These are phyloP conservation scores for Taxawa tesnikishii DNA, from an alignment of 2,329 filamentous ascomycete genomes.

Conservation along the genomic window DNA sequence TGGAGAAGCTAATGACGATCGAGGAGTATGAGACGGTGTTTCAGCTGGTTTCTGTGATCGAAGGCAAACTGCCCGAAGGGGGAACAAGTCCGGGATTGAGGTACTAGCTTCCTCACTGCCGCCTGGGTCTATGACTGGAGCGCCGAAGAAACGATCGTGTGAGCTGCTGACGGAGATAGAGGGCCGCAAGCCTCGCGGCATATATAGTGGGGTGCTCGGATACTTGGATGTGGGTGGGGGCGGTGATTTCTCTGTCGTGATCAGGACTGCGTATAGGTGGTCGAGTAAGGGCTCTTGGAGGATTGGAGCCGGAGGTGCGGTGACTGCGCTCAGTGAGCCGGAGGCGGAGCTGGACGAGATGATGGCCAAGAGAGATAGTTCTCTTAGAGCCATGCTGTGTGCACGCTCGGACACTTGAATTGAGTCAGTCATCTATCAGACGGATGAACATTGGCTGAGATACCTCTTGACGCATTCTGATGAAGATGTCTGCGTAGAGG, in stretches of 20 bases:
- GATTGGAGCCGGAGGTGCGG: slow-evolving; percentile 79
- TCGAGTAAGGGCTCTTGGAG: slow-evolving; percentile 56
- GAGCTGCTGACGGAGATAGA: slow-evolving; percentile 67
- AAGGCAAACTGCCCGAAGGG: slow-evolving; percentile 43
- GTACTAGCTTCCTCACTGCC: slow-evolving; percentile 69
- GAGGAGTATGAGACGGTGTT: slow-evolving; percentile 88
- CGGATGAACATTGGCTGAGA: no score
- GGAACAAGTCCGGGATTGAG: slow-evolving; percentile 51
- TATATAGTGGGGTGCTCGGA: slow-evolving; percentile 83
- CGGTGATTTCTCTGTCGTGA: slow-evolving; percentile 86
- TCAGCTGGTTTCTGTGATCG: slow-evolving; percentile 80
- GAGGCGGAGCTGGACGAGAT: slow-evolving; percentile 85
- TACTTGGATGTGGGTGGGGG: slow-evolving; percentile 78
- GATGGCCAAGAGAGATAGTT: slow-evolving; percentile 31
- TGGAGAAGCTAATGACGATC: slow-evolving; percentile 69
- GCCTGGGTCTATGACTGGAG: slow-evolving; percentile 92
- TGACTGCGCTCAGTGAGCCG: slow-evolving; percentile 72
- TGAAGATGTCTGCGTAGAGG: no score
- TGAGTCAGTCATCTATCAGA: not conserved
- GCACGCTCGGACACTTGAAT: not conserved
- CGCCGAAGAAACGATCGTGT: slow-evolving; percentile 86
- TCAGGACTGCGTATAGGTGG: slow-evolving; percentile 68
- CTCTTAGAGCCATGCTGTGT: slow-evolving; percentile 1
- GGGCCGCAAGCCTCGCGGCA: slow-evolving; percentile 46
- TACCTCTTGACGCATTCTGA: no score